Evolutionary conservation across 179 eudicot species (phyloP), one percentile per base, ranked within the genome.

Genomic region (Silene vulgaris): DNA sequence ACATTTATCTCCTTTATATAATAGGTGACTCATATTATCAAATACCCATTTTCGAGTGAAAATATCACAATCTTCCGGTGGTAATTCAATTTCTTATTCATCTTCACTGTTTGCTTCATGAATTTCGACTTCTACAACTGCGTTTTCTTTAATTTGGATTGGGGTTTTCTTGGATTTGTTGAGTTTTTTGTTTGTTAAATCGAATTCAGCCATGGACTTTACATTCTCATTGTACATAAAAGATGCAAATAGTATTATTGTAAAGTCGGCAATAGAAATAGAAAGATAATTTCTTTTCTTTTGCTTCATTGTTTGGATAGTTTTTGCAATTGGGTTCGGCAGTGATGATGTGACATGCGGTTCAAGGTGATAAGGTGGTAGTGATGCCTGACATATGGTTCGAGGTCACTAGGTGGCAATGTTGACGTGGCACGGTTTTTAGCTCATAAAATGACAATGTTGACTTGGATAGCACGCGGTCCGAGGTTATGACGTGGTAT

Each of bases 201-300:
- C 97, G 98, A 91, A 94, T 30, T 94, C 94, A 0, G 96, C 91
- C 5, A 94, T 86, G 30, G 98, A 89, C 74, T 91, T 91, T 6
- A 90, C 86, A 81, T 91, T 96, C 62, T 94, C 98, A 62, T 87
- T 93, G 89, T 93, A 93, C 85, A 93, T 85, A 86, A 91, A 93
- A 74, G 90, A 86, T 0, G 90, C 96, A 61, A 92, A 90, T 52
- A 94, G 85, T 67, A 91, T 79, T 0, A 89, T 70, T 2, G 96
- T 87, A 78, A 84, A 87, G 1, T 90, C 89, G 0, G 88, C 88
- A 5, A 87, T 85, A 72, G 86, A 89, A 1, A 89, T 76, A 4
- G 97, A 87, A 64, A 89, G 86, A 60, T 88, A 85, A 75, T 69
- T 86, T 59, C 70, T 26, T 57, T 81, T 81, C 75, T 80, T 74